phyloP scores from a whole-genome alignment of 1,284 basidiomycete genomes.

The Erythrobasidium hasegawianum region DNA sequence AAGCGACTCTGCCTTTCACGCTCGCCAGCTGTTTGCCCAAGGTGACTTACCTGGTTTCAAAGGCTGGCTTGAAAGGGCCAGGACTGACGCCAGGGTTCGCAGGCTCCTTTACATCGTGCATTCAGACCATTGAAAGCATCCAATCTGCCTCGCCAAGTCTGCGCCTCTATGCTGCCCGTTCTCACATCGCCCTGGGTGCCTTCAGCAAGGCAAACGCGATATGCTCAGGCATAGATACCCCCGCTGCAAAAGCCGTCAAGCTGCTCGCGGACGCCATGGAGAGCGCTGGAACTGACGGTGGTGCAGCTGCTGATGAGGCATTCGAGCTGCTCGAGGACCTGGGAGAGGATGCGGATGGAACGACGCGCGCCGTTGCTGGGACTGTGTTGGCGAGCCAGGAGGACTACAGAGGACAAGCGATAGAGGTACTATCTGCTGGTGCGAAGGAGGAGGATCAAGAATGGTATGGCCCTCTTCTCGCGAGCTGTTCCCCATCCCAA shows the following conservation, averaged over 20 bases:
- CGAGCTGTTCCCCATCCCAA: too few species aligned
- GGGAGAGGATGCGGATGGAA: slow-evolving; percentile 61
- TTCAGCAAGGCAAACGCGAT: slow-evolving; percentile 16
- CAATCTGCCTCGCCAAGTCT: slow-evolving; percentile 36
- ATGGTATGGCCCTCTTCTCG: slow-evolving; percentile 60
- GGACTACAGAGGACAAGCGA: slow-evolving; percentile 81
- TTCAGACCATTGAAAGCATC: slow-evolving; percentile 37
- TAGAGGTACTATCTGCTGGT: slow-evolving; percentile 73
- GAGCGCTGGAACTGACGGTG: slow-evolving; percentile 48
- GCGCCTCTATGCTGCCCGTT: slow-evolving; percentile 71
- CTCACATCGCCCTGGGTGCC: slow-evolving; percentile 71
- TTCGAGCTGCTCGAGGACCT: slow-evolving; percentile 80
- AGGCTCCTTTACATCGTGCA: slow-evolving; percentile 43
- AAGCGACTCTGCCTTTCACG: slow-evolving; percentile 34
- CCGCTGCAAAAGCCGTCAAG: slow-evolving; percentile 65
- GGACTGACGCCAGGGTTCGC: not conserved
- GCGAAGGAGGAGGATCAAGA: slow-evolving; percentile 71
- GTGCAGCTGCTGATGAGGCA: slow-evolving; percentile 67
- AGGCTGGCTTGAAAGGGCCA: not conserved
- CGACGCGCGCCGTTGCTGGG: slow-evolving; percentile 70
- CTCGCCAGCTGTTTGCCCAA: slow-evolving; percentile 30
- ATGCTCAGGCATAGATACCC: slow-evolving; percentile 53
- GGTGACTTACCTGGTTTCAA: slow-evolving; percentile 4
- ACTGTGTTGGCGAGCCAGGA: slow-evolving; percentile 59
- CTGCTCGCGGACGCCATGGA: slow-evolving; percentile 66